Percentiles rank a stretch among this genome's conserved stretches.
Conservation (phyloP, 1,284 basidiomycete genomes). For the Ganoderma leucocontextum region DNA sequence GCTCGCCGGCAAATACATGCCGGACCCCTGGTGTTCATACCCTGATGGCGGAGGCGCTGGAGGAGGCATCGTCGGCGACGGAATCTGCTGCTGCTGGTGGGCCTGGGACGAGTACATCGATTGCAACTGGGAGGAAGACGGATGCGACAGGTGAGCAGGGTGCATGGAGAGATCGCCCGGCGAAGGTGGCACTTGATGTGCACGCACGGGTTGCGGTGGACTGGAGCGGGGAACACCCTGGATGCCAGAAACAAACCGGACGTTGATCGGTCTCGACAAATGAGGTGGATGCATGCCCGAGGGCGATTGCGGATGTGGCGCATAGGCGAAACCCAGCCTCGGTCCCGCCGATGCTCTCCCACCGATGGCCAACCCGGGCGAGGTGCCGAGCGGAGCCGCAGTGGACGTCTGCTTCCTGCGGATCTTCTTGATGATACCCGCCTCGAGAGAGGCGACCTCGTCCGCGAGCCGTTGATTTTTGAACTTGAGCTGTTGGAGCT, state of each 20-base stretch:
- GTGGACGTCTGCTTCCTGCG: conserved; percentile 27
- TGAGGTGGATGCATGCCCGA: conserved; percentile 19
- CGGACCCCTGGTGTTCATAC: background rate
- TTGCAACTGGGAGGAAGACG: background rate
- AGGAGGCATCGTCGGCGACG: background rate
- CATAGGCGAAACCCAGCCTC: conserved; percentile 19
- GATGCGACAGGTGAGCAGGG: background rate
- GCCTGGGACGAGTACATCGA: conserved; percentile 4
- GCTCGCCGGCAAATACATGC: conserved; percentile 12
- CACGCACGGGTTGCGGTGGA: conserved; percentile 8
- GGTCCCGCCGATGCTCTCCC: conserved; percentile 12
- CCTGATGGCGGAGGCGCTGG: background rate
- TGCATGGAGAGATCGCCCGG: background rate
- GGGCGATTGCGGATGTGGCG: conserved; percentile 14
- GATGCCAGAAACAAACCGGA: conserved; percentile 38
- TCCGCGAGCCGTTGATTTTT: conserved; percentile 77
- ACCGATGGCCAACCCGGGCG: background rate
- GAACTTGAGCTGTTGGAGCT: conserved; percentile 85
- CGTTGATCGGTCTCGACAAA: conserved; percentile 34
- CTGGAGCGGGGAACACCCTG: conserved; percentile 18
- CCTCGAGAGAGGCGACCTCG: conserved; percentile 69
- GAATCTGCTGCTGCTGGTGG: conserved; percentile 7
- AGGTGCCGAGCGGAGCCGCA: conserved; percentile 10
- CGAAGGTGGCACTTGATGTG: conserved; percentile 7
- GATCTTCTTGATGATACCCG: conserved; percentile 26